phyloP scores from a whole-genome alignment of 2,329 filamentous ascomycete genomes.

The Botrytis tulipae region DNA sequence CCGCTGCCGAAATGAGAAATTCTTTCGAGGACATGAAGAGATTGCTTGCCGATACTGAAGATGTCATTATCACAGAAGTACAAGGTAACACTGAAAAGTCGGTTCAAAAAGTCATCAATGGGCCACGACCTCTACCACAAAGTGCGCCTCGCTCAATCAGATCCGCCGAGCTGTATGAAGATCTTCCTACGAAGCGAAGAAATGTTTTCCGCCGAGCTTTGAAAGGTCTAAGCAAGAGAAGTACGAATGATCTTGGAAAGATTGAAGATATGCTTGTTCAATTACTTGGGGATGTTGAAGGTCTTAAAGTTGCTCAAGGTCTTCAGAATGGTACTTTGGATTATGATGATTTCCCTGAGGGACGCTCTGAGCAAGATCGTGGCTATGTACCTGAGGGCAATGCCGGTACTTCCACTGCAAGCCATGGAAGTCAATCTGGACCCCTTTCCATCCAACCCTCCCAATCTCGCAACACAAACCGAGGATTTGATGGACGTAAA shows the following conservation, averaged over 20 bases:
- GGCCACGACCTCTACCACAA: constrained; percentile 78
- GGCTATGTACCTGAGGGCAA: constrained; percentile 84
- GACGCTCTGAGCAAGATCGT: constrained; percentile 64
- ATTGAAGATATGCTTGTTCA: constrained; percentile 93
- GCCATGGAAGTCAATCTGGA: constrained; percentile 71
- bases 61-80: constrained; percentile 81
- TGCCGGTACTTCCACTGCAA: constrained; percentile 71
- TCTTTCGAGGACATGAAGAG: constrained; percentile 95
- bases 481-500: constrained; percentile 45
- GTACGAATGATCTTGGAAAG: constrained; percentile 79
- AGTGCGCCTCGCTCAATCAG: constrained; percentile 46
- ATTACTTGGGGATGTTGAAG: constrained; percentile 87
- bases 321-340: constrained; percentile 56
- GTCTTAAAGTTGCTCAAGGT: constrained; percentile 61
- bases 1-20: constrained; percentile 93
- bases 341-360: constrained; percentile 63
- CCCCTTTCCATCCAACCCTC: constrained; percentile 62
- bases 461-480: constrained; percentile 45
- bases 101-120: constrained; percentile 76
- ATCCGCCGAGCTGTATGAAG: constrained; percentile 54
- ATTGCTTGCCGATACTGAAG: constrained; percentile 86
- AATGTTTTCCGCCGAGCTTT: constrained; percentile 94
- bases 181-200: constrained; percentile 72
- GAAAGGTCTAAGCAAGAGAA: constrained; percentile 84
- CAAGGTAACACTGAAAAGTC: constrained; percentile 85